These are phyloP conservation scores for Populus hybrid DNA, from an alignment of 441 rosid species.

Conservation along the genomic window DNA sequence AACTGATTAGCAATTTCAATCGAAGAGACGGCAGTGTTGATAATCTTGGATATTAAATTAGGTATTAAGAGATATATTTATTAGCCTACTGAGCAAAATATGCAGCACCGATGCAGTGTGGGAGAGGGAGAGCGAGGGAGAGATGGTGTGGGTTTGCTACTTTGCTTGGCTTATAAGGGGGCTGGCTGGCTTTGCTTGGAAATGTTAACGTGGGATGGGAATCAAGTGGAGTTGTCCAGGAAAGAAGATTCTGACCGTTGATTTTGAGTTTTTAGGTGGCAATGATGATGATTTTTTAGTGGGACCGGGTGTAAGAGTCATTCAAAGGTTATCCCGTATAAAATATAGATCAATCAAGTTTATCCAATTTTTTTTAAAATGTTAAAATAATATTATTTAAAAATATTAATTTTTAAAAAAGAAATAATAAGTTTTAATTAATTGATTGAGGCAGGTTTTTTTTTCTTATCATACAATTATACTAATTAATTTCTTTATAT, in stretches of 20 bases:
- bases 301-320: background rate
- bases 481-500: too few species aligned
- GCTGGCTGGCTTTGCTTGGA: background rate
- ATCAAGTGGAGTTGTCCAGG: background rate
- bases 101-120: background rate
- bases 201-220: background rate
- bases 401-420: too few species aligned
- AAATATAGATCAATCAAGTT: too few species aligned
- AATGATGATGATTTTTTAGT: background rate
- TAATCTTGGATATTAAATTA: background rate
- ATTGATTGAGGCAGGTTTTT: too few species aligned
- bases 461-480: too few species aligned
- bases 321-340: too few species aligned
- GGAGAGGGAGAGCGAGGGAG: background rate
- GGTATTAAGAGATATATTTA: background rate
- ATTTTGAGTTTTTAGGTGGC: background rate
- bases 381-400: too few species aligned
- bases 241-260: background rate
- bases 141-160: background rate
- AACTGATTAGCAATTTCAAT: background rate
- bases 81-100: background rate
- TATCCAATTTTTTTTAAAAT: too few species aligned
- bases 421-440: too few species aligned
- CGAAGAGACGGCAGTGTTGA: background rate
- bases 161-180: too few species aligned